Base-by-base conservation (phyloP, 768 basidiomycete genomes). In the Cyclocybe cylindracea region DNA sequence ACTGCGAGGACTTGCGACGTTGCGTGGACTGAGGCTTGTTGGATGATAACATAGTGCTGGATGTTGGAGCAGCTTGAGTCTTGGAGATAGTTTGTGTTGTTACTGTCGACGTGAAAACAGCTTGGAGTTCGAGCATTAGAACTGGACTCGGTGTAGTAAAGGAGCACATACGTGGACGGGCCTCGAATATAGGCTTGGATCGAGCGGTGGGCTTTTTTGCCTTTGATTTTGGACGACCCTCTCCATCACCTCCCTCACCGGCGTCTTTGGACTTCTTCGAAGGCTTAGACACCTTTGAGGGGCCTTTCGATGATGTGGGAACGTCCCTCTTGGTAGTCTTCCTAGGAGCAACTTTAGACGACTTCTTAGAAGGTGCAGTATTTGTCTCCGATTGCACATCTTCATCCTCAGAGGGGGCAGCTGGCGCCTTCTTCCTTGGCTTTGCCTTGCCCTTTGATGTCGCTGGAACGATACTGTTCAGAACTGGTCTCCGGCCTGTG, bases 1-100 rank as follows among this genome's bases (percentile, higher is more conserved):
- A 18, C 35, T 48, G 50, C 11, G 37, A 42, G n/a, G 56, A 53
- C 39, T 53, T 51, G 14, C 55, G 55, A 34, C 39, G 48, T 10
- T 46, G 45, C 7, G 47, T 31, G 19, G 13, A 46, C 31, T 32
- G 35, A 14, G 50, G 18, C 7, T 40, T 46, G n/a, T 4, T 49
- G 16, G 31, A 10, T 13, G 31, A 7, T 31, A 39, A 39, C 13
- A 19, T 36, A 33, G 41, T 16, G 4, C 45, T 31, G 18, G 51
- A 46, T 4, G 51, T 32, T 10, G 48, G 47, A 37, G 8, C 42
- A 2, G 50, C 4, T 35, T 51, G 38, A 10, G 13, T 31, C 16
- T 33, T 43, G 10, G 32, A 8, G 34, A 37, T 18, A 24, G 24
- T 24, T 24, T 24, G 24, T 24, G 24, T 24, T 24, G 24, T 24